phyloP scores from a whole-genome alignment of 176 grass and related monocot species.

The Hordeum marinum region DNA sequence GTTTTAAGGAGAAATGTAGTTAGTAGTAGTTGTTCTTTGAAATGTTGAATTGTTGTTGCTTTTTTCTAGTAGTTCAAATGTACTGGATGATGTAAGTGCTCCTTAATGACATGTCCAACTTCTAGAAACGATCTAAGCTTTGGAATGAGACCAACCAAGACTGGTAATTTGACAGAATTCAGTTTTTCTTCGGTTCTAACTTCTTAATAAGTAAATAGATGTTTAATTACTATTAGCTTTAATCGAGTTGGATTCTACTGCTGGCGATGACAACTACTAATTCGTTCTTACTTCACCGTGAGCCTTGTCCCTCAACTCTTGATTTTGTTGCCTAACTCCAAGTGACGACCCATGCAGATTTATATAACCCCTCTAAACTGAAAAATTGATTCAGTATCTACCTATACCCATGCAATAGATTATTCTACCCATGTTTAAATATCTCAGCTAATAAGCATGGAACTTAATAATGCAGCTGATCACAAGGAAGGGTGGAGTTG shows the following conservation, averaged over 20 bases:
- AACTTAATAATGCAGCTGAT: slow-evolving; percentile 25
- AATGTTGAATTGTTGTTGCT: background rate
- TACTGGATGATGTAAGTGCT: background rate
- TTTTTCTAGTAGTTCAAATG: background rate
- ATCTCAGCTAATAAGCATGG: background rate
- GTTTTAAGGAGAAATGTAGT: no score
- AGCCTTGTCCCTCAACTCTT: background rate
- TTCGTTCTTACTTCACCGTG: background rate
- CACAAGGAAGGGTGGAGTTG: slow-evolving; percentile 32
- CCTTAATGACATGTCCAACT: background rate
- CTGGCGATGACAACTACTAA: background rate
- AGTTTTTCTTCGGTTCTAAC: background rate
- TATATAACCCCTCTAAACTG: background rate
- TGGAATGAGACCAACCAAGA: background rate
- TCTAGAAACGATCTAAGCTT: background rate
- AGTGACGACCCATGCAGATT: background rate
- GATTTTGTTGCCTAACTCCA: background rate
- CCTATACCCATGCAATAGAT: background rate
- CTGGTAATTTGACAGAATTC: background rate
- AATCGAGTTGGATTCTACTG: background rate
- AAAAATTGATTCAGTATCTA: background rate
- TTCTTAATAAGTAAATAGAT: no score
- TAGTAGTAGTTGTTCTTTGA: background rate
- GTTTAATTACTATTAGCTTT: no score
- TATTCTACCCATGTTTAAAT: background rate